Percentiles rank a stretch among this genome's conserved stretches.
Conservation (phyloP, 225 moss, liverwort and hornwort species). For the Sphagnum contortum region DNA sequence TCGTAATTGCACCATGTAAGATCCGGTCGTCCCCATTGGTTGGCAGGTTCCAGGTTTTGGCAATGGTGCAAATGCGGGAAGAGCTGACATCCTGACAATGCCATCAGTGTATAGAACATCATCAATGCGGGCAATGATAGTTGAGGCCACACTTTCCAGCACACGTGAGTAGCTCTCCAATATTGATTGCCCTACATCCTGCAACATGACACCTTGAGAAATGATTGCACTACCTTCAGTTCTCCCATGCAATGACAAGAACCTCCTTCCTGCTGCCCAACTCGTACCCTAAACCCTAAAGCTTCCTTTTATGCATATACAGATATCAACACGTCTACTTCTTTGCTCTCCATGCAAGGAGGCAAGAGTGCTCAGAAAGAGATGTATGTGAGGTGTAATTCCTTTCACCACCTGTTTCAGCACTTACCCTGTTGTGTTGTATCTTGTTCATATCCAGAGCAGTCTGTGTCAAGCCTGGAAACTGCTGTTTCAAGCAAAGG, state of each 20-base stretch:
- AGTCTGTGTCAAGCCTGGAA: constrained; percentile 91
- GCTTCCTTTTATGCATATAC: not conserved
- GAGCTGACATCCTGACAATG: constrained; percentile 39
- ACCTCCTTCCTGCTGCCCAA: no score
- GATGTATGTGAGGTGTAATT: not conserved
- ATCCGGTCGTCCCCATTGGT: constrained; percentile 42
- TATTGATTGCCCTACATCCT: constrained; percentile 98
- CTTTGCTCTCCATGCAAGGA: not conserved
- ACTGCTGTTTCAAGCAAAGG: constrained; percentile 59
- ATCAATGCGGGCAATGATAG: constrained; percentile 86
- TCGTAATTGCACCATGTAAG: constrained; percentile 40
- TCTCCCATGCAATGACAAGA: no score
- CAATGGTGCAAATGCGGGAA: no score
- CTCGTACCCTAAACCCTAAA: no score
- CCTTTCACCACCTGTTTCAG: not conserved
- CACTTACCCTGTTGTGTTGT: constrained; percentile 72
- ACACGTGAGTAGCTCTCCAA: constrained; percentile 97
- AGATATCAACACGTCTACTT: not conserved
- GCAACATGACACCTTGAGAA: constrained; percentile 4
- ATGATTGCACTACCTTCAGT: not conserved
- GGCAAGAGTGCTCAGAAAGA: not conserved
- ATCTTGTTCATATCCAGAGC: constrained; percentile 81
- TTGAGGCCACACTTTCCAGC: constrained; percentile 86
- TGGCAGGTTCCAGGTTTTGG: constrained; percentile 42
- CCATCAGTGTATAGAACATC: constrained; percentile 81